phyloP scores from a whole-genome alignment of 2,329 filamentous ascomycete species.

The Calonectria fujianensis region DNA sequence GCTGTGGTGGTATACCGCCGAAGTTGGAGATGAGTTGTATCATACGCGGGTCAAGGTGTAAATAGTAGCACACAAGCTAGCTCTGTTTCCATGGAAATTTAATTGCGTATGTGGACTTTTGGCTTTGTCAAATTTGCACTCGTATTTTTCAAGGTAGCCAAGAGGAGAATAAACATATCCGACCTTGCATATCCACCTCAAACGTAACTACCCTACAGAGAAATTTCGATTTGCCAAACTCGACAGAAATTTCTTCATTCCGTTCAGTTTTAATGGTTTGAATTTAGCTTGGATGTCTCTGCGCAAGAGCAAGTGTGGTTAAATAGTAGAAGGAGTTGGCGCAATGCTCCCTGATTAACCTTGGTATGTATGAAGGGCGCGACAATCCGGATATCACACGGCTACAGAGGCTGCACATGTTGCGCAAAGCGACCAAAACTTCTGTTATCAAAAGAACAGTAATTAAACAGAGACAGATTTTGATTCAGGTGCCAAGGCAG shows the following conservation, averaged over 20 bases:
- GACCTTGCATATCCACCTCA: not conserved
- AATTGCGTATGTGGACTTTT: no score
- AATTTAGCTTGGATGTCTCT: not conserved
- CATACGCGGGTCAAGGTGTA: no score
- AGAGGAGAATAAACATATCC: no score
- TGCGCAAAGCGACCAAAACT: not conserved
- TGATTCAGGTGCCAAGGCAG: not conserved
- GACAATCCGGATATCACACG: no score
- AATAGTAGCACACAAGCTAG: no score
- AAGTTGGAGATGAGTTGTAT: no score
- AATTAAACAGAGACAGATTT: not conserved
- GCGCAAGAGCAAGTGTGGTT: not conserved
- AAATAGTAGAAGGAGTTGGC: not conserved
- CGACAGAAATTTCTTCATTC: not conserved
- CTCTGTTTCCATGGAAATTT: no score
- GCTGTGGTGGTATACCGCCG: no score
- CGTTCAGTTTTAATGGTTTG: not conserved
- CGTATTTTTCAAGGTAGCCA: no score
- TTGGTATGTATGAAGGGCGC: not conserved
- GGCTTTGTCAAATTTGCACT: no score
- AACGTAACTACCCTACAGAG: not conserved
- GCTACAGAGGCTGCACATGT: not conserved
- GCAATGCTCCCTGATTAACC: not conserved
- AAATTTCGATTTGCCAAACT: not conserved
- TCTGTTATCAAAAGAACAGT: not conserved